Evolutionary conservation across 495 filamentous ascomycete genomes (phyloP).

Genomic region (Xylaria nigripes): DNA sequence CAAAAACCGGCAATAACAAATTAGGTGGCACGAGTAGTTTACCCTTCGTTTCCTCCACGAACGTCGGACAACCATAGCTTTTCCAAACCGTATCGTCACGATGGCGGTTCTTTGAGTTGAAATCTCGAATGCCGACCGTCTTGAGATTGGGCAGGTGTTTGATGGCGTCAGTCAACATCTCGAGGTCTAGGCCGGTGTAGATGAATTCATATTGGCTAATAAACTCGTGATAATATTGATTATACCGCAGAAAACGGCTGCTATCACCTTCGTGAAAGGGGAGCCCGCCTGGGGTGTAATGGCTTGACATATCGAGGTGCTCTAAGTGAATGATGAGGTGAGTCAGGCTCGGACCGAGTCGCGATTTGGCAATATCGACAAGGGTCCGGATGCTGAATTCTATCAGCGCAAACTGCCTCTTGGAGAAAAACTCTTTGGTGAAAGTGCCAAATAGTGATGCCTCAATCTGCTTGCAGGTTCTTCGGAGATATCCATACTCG

Average conservation of each 20-base stretch:
- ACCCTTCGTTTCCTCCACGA: conserved; percentile 9
- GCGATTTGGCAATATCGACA: conserved; percentile 44
- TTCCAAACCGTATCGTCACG: conserved; percentile 19
- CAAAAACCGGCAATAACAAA: background rate
- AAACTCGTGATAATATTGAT: conserved; percentile 1
- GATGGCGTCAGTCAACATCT: conserved; percentile 45
- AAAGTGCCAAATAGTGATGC: conserved; percentile 36
- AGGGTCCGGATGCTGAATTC: conserved; percentile 41
- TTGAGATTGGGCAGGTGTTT: conserved; percentile 38
- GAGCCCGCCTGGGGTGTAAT: background rate
- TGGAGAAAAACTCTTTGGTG: conserved; percentile 46
- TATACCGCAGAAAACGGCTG: background rate
- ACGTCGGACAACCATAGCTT: conserved; percentile 30
- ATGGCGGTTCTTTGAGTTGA: conserved; percentile 15
- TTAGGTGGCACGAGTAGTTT: background rate
- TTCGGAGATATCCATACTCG: conserved; percentile 40
- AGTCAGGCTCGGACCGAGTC: conserved; percentile 31
- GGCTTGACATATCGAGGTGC: background rate
- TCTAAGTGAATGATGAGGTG: conserved; percentile 45
- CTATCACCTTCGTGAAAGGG: background rate
- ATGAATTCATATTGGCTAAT: conserved; percentile 29
- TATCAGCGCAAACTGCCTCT: conserved; percentile 47
- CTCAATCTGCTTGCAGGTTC: conserved; percentile 40
- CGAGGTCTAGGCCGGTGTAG: conserved; percentile 29
- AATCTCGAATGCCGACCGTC: conserved; percentile 44